Base-by-base conservation (phyloP, 2,329 filamentous ascomycete genomes). In the Calcarisporium arbuscula region DNA sequence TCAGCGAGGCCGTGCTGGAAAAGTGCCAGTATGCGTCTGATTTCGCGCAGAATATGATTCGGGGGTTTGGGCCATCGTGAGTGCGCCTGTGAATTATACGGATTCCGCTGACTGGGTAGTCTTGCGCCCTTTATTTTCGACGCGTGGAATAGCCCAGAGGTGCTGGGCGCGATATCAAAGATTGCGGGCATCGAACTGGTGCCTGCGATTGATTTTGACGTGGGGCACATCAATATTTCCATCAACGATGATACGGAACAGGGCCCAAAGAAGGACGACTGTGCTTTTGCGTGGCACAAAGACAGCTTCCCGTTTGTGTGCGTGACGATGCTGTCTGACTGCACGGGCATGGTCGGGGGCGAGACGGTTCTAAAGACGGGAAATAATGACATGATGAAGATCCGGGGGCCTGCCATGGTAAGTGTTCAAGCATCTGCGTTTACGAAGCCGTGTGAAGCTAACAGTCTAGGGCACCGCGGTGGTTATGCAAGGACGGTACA, bases 251-350 rank as follows among this genome's bases (percentile, higher is more conserved):
- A 31, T 2, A 35, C 40, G 35, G 56, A 70, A 19, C 51, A 58
- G n/a, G n/a, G n/a, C 15, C 12, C n/a, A n/a, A 16, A 25, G 21
- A 21, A 16, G 18, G 34, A 18, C 9, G 22, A 26, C n/a, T 69
- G 75, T 5, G 69, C 76, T 17, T 68, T 81, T 19, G 72, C 68
- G 23, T 82, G 77, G 77, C 77, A 81, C 54, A 71, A 61, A 1
- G 79, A 82, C 52, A 77, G 71, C 48, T 81, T 78, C 49, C 76
- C 77, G 0, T 82, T 81, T 48, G 77, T 82, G n/a, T 81, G 76
- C 44, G 77, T 82, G n/a, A 65, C 70, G 7, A 82, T 82, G 76
- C 64, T 82, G 19, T 77, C 72, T 22, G 76, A 82, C 47, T 79
- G 74, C 43, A 67, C 64, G 0, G 60, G 63, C 23, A 82, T 82